Conservation (phyloP, 345 rosid genomes). For the Cardamine chenopodiifolia region DNA sequence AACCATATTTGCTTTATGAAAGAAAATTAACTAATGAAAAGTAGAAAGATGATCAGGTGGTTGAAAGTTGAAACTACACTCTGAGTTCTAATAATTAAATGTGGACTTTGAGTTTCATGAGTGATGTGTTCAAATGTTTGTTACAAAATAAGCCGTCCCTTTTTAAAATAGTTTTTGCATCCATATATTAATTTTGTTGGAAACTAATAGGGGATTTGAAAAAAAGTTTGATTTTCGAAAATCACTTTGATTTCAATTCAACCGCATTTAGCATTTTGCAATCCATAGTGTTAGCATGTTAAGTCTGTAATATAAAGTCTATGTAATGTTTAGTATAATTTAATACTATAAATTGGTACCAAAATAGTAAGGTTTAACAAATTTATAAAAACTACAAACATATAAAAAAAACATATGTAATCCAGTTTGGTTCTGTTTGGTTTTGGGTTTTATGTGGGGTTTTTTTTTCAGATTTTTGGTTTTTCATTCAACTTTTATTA, state of each 20-base stretch:
- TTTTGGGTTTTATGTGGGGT: no score
- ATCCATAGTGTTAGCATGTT: background rate
- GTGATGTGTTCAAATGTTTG: conserved; percentile 5
- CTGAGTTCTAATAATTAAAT: conserved; percentile 31
- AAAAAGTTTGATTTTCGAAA: background rate
- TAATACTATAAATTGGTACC: background rate
- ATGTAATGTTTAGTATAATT: background rate
- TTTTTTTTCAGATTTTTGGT: no score
- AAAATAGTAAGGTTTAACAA: background rate
- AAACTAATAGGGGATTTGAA: background rate
- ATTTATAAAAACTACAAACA: background rate
- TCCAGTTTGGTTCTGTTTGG: no score
- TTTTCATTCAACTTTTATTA: no score
- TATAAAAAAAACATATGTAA: background rate
- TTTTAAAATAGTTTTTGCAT: background rate
- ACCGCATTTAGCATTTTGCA: background rate
- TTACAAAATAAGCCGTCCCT: background rate
- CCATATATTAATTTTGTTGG: background rate
- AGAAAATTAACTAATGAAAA: conserved; percentile 1
- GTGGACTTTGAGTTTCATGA: conserved; percentile 29
- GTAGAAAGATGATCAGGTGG: conserved; percentile 33
- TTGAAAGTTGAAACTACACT: conserved; percentile 33
- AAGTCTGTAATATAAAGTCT: background rate
- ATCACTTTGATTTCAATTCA: background rate
- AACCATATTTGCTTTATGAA: conserved; percentile 28